phyloP scores from a whole-genome alignment of 345 rosid species.

The Arabidopsis arenosa region DNA sequence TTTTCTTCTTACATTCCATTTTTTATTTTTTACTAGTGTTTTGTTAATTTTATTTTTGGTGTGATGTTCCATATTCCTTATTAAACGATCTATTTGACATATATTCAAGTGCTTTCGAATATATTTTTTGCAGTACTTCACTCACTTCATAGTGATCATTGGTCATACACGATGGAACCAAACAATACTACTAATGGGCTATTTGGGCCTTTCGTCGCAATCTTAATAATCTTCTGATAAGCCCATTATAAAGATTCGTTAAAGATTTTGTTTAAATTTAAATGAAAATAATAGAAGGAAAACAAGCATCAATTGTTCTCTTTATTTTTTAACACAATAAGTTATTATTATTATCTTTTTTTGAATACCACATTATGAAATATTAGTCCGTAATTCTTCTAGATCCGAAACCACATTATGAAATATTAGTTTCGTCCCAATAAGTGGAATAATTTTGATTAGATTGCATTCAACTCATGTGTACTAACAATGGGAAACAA shows the following conservation, averaged over 20 bases:
- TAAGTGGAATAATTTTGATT: slow-evolving; percentile 13
- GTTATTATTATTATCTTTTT: too few relatives aligned
- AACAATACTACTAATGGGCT: neutral
- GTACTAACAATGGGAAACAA: slow-evolving; percentile 49
- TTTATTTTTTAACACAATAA: too few relatives aligned
- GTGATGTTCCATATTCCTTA: neutral
- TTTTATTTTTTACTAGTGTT: neutral
- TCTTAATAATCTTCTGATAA: neutral
- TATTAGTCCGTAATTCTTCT: too few relatives aligned
- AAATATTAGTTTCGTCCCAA: too few relatives aligned
- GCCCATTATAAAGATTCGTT: neutral
- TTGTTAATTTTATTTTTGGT: neutral
- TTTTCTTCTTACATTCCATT: slow-evolving; percentile 5
- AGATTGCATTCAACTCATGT: slow-evolving; percentile 37
- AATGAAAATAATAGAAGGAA: too few relatives aligned
- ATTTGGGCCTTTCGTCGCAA: neutral
- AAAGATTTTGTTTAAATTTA: too few relatives aligned
- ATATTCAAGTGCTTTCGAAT: neutral
- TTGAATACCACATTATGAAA: too few relatives aligned
- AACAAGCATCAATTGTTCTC: too few relatives aligned
- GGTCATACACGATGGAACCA: neutral
- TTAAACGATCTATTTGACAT: neutral
- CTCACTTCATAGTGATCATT: neutral
- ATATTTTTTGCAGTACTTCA: neutral
- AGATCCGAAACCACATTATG: too few relatives aligned